Base-by-base conservation (phyloP, 768 basidiomycete genomes). In the Boletus rubroflammeus region DNA sequence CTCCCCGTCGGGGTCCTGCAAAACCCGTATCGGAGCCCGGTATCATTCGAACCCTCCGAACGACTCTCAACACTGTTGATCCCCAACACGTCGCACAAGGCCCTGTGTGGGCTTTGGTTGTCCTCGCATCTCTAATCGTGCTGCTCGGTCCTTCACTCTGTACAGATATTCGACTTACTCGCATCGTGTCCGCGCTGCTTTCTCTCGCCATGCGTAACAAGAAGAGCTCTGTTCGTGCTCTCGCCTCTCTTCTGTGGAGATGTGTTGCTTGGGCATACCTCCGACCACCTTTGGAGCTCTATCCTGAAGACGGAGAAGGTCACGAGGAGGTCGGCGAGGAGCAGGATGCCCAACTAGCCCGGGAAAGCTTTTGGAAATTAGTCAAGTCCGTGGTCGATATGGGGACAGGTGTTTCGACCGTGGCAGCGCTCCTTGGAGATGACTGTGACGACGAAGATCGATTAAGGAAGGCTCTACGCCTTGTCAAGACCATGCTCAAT, bases 21-120 rank as follows among this genome's bases (percentile, higher is more conserved):
- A 72, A 75, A 46, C 51, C 62, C 36, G 50, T 62, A 3, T 59
- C 68, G 11, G 86, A 87, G 44, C 69, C 83, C 1, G 34, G 71
- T 3, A 85, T 90, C 54, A 67, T 84, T 35, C 82, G 85, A 47
- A 86, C 86, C 1, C 75, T 91, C 6, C 81, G 86, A 26, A 81
- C 81, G 1, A 86, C 85, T 1, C 71, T 91, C 43, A 69, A 69
- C 15, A 74, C 78, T 1, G 67, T 73, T 4, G 83, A 86, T 6
- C 84, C 84, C 2, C 66, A 70, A 6, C 79, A 85, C 56, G 79
- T 79, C 8, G 86, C 88, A 1, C 85, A 90, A 62, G 88, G 88
- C 1, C 88, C 90, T 9, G 83, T 86, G 1, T 92, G 90, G 90
- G 84, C 80, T 5, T 73, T 89, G 50, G 80, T 79, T 55, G 84